Evolutionary conservation across 352 stramenopile species (phyloP), one percentile per base, ranked within the genome.

Genomic region (Phytophthora cactorum): DNA sequence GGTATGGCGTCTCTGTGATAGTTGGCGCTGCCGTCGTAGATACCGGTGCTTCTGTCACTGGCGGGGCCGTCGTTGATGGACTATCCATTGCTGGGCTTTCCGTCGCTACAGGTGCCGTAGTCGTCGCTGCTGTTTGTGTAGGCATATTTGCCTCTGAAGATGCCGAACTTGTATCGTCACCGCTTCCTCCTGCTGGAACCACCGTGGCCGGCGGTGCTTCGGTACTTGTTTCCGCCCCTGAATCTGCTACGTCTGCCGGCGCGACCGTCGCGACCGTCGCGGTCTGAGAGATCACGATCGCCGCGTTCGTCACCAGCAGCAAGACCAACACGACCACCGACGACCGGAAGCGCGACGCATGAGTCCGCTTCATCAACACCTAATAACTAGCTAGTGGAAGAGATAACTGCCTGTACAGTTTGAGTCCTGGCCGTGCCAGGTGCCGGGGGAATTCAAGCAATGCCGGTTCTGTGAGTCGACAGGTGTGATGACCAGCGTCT

Each of bases 281-380:
- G 14, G 28, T 56, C 59, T 73, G 58, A 29, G 59, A 59, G n/a
- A n/a, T n/a, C 11, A 59, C 52, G 7, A 22, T n/a, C n/a, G 27
- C 60, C 32, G 31, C 31, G 11, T 36, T 28, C 32, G 44, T 49
- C 57, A 67, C 49, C 7, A 68, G 8, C n/a, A 78, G 14, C 52
- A 70, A 14, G 22, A 12, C 46, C 25, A 72, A 12, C 31, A 63
- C 28, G 9, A 70, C 43, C 47, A 66, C 12, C 17, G 15, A 47
- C 49, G 60, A 46, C 50, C 59, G 31, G 27, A 50, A 59, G 43
- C 43, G 45, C 53, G 32, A 55, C 47, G 31, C 53, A 50, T 36
- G 53, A 27, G 5, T 58, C 44, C 44, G 54, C 54, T 67, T 74
- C 70, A 74, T 77, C 25, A 52, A 56, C 14, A 54, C 25, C 56